Base-by-base conservation (phyloP, 352 stramenopile genomes). In the Aphanomyces stellatus region DNA sequence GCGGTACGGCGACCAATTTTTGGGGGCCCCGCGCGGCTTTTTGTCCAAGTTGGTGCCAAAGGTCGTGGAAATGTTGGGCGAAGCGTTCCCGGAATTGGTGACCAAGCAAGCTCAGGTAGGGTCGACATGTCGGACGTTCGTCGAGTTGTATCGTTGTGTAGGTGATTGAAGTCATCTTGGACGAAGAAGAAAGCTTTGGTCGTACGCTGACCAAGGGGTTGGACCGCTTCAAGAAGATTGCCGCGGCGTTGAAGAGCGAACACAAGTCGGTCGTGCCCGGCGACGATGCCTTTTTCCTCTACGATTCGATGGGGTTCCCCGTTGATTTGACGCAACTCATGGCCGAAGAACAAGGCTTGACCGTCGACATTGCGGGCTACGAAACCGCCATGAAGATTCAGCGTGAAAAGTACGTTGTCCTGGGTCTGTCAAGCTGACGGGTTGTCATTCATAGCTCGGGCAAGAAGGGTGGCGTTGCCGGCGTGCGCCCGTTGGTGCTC, bases 291-390 rank as follows among this genome's bases (percentile, higher is more conserved):
- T 99, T 99, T 80, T 99, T 98, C 74, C 74, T 99, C 22, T 99
- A 99, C 77, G 96, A 99, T 72, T 98, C 97, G 25, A 91, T 99
- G 76, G 97, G 97, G 53, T 99, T 99, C 81, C 97, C 97, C 5
- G 81, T 99, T 53, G 97, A 99, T 76, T 83, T 99, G 71, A 99
- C 97, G 13, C 86, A 98, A 73, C 90, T 98, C 72, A 99, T 99
- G 94, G 93, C 90, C 6, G 95, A 98, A 77, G 94, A 98, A 71
- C 76, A 93, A 51, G 93, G 90, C 10, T 79, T 99, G 74, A 98
- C 80, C 19, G 82, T 99, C 31, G 95, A 99, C 73, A 77, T 91
- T 35, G 88, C 94, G 67, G 95, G 96, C 27, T 98, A 98, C 76
- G 83, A 93, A 30, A 75, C 98, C 35, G 89, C 96, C 71, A 98